phyloP scores from a whole-genome alignment of 441 rosid species.

The Erysimum pusillum region DNA sequence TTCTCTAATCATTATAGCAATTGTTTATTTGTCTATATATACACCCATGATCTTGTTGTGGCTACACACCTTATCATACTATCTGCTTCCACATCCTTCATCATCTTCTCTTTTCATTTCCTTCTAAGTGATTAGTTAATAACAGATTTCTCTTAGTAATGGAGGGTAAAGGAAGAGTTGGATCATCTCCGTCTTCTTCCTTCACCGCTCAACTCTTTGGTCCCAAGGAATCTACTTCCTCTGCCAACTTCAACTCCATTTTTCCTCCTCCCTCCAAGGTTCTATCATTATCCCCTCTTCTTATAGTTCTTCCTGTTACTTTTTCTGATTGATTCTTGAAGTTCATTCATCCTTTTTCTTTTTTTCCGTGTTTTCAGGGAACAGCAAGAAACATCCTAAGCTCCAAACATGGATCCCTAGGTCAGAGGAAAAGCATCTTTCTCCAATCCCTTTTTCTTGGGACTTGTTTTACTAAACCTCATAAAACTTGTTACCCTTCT shows the following conservation, averaged over 20 bases:
- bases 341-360: neutral
- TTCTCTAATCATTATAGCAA: conserved; percentile 5
- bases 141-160: conserved; percentile 42
- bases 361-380: conserved; percentile 50
- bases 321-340: conserved; percentile 6
- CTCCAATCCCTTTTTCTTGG: neutral
- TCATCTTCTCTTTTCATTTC: conserved; percentile 12
- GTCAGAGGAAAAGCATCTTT: conserved; percentile 46
- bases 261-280: conserved; percentile 71
- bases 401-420: conserved; percentile 60
- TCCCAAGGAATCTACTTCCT: conserved; percentile 62
- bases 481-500: neutral
- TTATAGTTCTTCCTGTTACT: neutral
- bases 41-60: conserved; percentile 24
- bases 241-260: conserved; percentile 72
- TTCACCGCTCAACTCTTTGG: conserved; percentile 76
- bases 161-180: conserved; percentile 63
- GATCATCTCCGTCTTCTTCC: conserved; percentile 51
- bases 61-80: conserved; percentile 33
- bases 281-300: neutral
- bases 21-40: conserved; percentile 21
- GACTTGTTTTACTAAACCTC: conserved; percentile 5
- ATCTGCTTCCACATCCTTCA: conserved; percentile 24
- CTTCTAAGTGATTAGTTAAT: neutral
- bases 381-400: conserved; percentile 53